Base-by-base conservation (phyloP, 2,329 filamentous ascomycete genomes). In the Penicillium sp. region DNA sequence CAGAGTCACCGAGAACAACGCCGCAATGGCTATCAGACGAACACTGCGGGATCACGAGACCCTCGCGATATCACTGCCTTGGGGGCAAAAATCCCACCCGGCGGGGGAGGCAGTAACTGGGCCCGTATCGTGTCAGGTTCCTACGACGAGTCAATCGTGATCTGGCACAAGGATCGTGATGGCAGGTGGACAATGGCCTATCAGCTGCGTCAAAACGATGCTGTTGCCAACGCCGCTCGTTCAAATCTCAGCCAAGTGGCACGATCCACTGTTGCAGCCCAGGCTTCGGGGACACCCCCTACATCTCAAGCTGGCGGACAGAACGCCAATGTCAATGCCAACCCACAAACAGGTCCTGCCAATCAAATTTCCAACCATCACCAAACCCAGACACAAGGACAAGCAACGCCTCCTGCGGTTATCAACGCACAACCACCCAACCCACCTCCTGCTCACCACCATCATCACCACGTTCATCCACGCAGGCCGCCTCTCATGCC, bases 81-180 rank as follows among this genome's bases (percentile, higher is more conserved):
- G 46, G 92, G 92, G 0, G 90, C 92, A 14, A 94, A 90, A 68
- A 80, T 97, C 2, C 93, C 93, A 1, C 92, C 93, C 0, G 93
- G 93, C 11, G 92, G 93, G 23, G 93, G 93, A 36, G 91, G 93
- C 26, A 90, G 90, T 66, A 86, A 82, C 61, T 97, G 93, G 78
- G 91, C 89, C 9, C 87, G 92, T n/a, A 99, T 99, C 55, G 91
- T 99, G 3, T 97, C 92, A 7, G 94, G 94, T 2, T 96, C 91
- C 0, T 99, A 99, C 64, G 94, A 99, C 63, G 91, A 96, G 75
- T 92, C 86, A 10, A 91, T 99, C 63, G 92, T 97, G 61, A 90
- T 99, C 53, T 99, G 94, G 94, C 88, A 89, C 62, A 87, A 90
- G 57, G 89, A 95, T 60, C 84, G 85, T 61, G 86, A 94, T 61